Percentiles rank a stretch among this genome's conserved stretches.
phyloP scores from a whole-genome alignment of 139 green algal genomes.

The Chlorella sorokiniana region DNA sequence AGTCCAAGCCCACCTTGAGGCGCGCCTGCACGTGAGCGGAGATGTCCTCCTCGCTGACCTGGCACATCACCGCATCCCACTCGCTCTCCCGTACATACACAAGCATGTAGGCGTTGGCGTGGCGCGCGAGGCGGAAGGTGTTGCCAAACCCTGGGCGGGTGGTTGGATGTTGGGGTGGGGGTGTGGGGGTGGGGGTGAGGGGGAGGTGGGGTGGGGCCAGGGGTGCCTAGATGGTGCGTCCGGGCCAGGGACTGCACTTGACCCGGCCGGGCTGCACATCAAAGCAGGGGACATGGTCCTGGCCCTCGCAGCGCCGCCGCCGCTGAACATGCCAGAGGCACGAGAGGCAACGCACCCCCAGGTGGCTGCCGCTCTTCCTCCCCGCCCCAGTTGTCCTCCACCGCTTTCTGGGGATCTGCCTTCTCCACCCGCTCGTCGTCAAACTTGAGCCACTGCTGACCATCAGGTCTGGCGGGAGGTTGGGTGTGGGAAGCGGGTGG shows the following conservation, averaged over 20 bases:
- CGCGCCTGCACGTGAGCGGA: conserved; percentile 73
- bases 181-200: no score
- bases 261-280: no score
- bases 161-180: no score
- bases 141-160: conserved; percentile 45
- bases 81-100: conserved; percentile 93
- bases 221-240: no score
- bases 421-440: conserved; percentile 93
- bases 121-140: conserved; percentile 56
- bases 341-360: background rate
- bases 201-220: no score
- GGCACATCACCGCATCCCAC: conserved; percentile 85
- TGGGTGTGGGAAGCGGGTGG: background rate
- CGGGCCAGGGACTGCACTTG: no score
- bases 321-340: no score
- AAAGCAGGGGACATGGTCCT: no score
- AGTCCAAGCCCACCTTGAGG: conserved; percentile 49
- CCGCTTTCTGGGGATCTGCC: conserved; percentile 68
- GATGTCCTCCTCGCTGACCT: conserved; percentile 81
- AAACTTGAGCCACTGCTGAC: conserved; percentile 91
- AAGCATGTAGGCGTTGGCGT: conserved; percentile 98
- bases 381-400: conserved; percentile 94
- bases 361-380: conserved; percentile 59
- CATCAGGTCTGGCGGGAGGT: conserved; percentile 70
- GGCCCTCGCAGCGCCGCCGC: no score